Evolutionary conservation across 805 yeast species (phyloP), one percentile per base, ranked within the genome.

Genomic region (Starmerella stellata): DNA sequence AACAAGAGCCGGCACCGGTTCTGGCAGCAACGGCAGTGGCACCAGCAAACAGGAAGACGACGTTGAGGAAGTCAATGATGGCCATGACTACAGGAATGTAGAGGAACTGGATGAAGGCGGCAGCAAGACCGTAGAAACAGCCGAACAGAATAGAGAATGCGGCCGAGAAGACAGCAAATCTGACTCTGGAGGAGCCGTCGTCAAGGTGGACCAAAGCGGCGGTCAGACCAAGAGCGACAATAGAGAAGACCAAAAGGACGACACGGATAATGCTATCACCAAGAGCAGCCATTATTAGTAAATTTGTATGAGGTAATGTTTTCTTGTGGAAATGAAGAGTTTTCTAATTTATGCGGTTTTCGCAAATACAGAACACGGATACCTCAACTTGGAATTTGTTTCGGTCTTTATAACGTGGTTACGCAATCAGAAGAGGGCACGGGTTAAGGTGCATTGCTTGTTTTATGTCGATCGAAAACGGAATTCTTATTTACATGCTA

Each of bases 11-110:
- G 47, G 68, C 69, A 62, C 85, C 74, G 56, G 79, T 74, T 53
- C 75, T 92, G 44, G 81, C 93, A 38, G 96, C 96, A 56, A 90
- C 66, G 38, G 94, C 94, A 42, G 93, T 74, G 53, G 85, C 96
- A 48, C 81, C 96, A 36, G 96, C 74, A 60, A 90, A 81, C 41
- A 94, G 75, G 75, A 90, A 90, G 51, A 85, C 78, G 52, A 74
- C 63, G 70, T 83, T 83, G 62, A 90, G 66, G 65, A 82, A 76
- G 68, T 90, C 98, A 56, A 81, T 64, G 40, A 64, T 52, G 43
- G 77, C 73, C 56, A 81, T 60, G 50, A 85, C 59, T 37, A 80
- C 60, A 50, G 96, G 96, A 78, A 92, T 79, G 32, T 93, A 93
- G 45, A 87, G 67, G 52, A 74, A 74, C 44, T 74, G 72, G 49